Base-by-base conservation (phyloP, 2,329 filamentous ascomycete species). In the Fusarium abutilonis region DNA sequence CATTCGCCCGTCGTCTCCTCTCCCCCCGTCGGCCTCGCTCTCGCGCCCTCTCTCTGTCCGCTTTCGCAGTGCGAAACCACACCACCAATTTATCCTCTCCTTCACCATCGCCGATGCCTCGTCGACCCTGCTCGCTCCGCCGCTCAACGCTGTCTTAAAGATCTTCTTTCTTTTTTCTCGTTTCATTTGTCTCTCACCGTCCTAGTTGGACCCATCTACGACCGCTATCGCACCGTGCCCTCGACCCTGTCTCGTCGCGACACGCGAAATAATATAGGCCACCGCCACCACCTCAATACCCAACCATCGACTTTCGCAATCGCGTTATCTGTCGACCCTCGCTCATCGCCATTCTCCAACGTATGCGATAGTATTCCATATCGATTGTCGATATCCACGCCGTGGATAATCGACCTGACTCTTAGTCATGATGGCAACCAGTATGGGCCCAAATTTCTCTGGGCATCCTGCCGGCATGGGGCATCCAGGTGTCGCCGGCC, bases 391-490 rank as follows among this genome's bases (percentile, higher is more conserved):
- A 83, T 82, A 83, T 85, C 84, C 83, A 85, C 82, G 71, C 70
- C 70, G 83, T 86, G 84, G 83, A 81, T 82, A 80, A 73, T 81
- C 81, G 82, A 78, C 79, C 69, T 49, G 59, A 53, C 65, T 50
- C 46, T 51, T 39, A 68, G 73, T 80, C 73, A 91, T 90, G 88
- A 92, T 92, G 89, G 84, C 88, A 68, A 73, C 76, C 62, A 87
- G 84, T 77, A 85, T 89, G 78, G 82, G 80, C 65, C 84, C 84
- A 69, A 81, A 84, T 72, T 90, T 87, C 71, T 76, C 80, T 72
- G 87, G 88, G 76, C 88, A 91, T 79, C 87, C 88, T 66, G 85
- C 82, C 71, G 86, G 81, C 73, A 90, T 92, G 86, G 89, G 82
- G 70, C 88, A 90, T 74, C 88, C 89, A 63, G 88, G 87, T 66